Evolutionary conservation across 2,329 filamentous ascomycete species (phyloP).

Genomic region (Aotearoamyces nothofagi): DNA sequence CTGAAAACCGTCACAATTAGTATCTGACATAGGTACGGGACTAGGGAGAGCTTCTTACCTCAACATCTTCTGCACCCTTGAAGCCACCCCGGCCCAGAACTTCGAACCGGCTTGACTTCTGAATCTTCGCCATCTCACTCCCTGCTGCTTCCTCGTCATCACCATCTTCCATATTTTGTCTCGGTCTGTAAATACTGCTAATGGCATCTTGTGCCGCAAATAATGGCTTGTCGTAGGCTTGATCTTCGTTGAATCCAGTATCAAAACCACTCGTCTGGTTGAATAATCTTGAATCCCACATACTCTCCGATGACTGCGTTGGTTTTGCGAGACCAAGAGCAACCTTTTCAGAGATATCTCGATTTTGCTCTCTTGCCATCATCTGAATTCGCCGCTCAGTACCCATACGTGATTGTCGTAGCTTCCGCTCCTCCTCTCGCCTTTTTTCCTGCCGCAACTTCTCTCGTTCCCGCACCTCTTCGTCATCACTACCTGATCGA

Average conservation of each 20-base stretch:
- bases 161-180: slow-evolving; percentile 57
- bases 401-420: slow-evolving; percentile 91
- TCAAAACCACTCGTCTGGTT: slow-evolving; percentile 89
- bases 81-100: slow-evolving; percentile 83
- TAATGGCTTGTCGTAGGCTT: slow-evolving; percentile 90
- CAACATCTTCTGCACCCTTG: slow-evolving; percentile 69
- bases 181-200: slow-evolving; percentile 81
- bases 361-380: slow-evolving; percentile 87
- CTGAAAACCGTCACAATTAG: slow-evolving; percentile 23
- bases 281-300: slow-evolving; percentile 95
- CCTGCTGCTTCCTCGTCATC: slow-evolving; percentile 69
- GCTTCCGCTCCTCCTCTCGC: slow-evolving; percentile 73
- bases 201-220: slow-evolving; percentile 94
- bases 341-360: slow-evolving; percentile 94
- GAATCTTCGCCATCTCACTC: slow-evolving; percentile 73
- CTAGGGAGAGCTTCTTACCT: slow-evolving; percentile 38
- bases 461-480: slow-evolving; percentile 61
- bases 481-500: slow-evolving; percentile 29
- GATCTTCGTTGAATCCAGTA: slow-evolving; percentile 91
- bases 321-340: slow-evolving; percentile 90
- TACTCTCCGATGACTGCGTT: slow-evolving; percentile 77
- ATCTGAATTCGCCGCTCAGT: slow-evolving; percentile 82
- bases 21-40: slow-evolving; percentile 1
- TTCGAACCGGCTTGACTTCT: slow-evolving; percentile 76
- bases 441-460: slow-evolving; percentile 62